Evolutionary conservation across 768 basidiomycete genomes (phyloP).

Genomic region (Lepiota venenata): DNA sequence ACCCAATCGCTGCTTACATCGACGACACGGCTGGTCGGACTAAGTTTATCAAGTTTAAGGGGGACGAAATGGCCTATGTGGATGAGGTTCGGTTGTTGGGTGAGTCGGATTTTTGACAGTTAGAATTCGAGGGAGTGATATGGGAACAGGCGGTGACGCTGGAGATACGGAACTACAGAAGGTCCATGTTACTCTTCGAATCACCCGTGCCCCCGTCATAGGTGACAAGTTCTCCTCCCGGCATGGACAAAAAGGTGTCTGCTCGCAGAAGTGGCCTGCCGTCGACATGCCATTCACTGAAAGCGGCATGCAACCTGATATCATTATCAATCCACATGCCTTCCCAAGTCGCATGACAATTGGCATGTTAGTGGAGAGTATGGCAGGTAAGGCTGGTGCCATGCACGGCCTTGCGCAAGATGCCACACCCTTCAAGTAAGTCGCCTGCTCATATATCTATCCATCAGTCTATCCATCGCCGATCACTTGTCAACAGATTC

Average conservation of each 20-base stretch:
- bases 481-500: slow-evolving; percentile 51
- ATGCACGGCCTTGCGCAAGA: slow-evolving; percentile 99
- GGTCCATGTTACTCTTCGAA: slow-evolving; percentile 88
- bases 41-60: slow-evolving; percentile 91
- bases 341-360: slow-evolving; percentile 99
- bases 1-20: slow-evolving; percentile 81
- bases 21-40: slow-evolving; percentile 85
- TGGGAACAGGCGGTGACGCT: slow-evolving; percentile 66
- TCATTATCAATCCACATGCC: slow-evolving; percentile 99
- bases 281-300: slow-evolving; percentile 99
- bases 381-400: slow-evolving; percentile 99
- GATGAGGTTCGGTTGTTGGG: slow-evolving; percentile 92
- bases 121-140: slow-evolving; percentile 5
- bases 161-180: slow-evolving; percentile 90
- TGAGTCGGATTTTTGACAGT: slow-evolving; percentile 26
- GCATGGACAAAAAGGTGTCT: slow-evolving; percentile 99
- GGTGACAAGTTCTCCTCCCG: slow-evolving; percentile 99
- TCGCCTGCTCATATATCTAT: slow-evolving; percentile 11
- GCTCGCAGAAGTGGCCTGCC: slow-evolving; percentile 98
- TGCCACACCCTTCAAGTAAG: slow-evolving; percentile 96
- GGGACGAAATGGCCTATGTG: slow-evolving; percentile 86
- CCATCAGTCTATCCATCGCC: slow-evolving; percentile 4
- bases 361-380: slow-evolving; percentile 99
- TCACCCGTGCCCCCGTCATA: slow-evolving; percentile 93
- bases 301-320: slow-evolving; percentile 97